Percentiles rank a stretch among this genome's conserved stretches.
Evolutionary conservation across 352 stramenopile species (phyloP).

Genomic region (Pythium vanterpoolii): DNA sequence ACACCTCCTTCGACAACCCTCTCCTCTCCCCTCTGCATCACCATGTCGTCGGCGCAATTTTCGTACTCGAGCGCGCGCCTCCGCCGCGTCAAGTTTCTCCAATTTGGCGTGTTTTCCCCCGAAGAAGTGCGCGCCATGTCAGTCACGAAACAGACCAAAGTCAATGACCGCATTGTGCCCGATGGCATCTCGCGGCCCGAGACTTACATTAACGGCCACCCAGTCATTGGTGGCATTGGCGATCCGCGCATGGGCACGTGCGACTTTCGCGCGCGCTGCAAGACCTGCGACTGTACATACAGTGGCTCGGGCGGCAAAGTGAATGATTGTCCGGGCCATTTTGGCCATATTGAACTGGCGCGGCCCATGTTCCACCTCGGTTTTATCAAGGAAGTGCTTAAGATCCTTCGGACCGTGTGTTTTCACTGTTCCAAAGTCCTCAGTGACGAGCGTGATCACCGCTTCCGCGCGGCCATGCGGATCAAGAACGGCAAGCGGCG

Average conservation of each 20-base stretch:
- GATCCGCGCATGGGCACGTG: constrained; percentile 97
- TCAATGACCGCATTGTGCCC: constrained; percentile 96
- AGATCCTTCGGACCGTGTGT: constrained; percentile 94
- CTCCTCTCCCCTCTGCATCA: not conserved
- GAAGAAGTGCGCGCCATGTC: constrained; percentile 97
- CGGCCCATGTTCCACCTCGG: constrained; percentile 97
- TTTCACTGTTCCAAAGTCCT: constrained; percentile 97
- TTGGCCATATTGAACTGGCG: constrained; percentile 98
- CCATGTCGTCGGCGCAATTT: constrained; percentile 90
- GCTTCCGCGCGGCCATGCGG: constrained; percentile 77
- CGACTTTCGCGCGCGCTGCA: constrained; percentile 85
- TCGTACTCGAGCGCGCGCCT: constrained; percentile 94
- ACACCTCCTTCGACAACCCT: not conserved
- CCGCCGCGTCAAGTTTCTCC: constrained; percentile 95
- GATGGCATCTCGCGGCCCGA: constrained; percentile 92
- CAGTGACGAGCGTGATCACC: constrained; percentile 88
- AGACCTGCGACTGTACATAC: constrained; percentile 93
- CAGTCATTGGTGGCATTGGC: constrained; percentile 97
- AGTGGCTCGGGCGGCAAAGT: constrained; percentile 91
- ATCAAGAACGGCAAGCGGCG: constrained; percentile 89
- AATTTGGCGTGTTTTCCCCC: constrained; percentile 98
- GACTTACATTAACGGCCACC: constrained; percentile 91
- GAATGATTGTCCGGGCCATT: constrained; percentile 98
- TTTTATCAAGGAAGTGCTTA: constrained; percentile 96
- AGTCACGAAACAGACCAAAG: constrained; percentile 96